These are phyloP conservation scores for Sarcocystis neurona DNA, from an alignment of 169 alveolate species.

Conservation along the genomic window DNA sequence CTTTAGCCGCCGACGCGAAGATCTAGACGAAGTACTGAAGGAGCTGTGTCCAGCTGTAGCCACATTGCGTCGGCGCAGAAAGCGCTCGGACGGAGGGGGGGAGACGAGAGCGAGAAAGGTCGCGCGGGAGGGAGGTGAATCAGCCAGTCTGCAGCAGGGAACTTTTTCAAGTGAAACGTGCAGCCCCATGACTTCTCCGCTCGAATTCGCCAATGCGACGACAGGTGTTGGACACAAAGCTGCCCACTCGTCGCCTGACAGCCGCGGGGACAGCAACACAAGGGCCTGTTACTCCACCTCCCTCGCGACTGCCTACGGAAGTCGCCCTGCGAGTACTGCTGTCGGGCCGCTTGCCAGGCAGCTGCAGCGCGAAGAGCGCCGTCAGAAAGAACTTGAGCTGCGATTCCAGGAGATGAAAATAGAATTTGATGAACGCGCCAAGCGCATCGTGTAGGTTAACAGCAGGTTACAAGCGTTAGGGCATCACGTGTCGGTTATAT, in stretches of 20 bases:
- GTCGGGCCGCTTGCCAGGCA: not conserved
- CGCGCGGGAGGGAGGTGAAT: too few species aligned
- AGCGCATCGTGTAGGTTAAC: not conserved
- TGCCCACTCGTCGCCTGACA: not conserved
- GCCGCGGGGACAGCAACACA: too few species aligned
- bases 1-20: not conserved
- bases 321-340: too few species aligned
- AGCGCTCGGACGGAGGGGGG: not conserved
- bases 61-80: not conserved
- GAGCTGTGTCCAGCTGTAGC: not conserved
- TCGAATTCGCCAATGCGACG: too few species aligned
- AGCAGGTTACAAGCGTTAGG: too few species aligned
- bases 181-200: too few species aligned
- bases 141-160: too few species aligned
- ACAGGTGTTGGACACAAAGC: too few species aligned
- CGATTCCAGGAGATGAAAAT: not conserved
- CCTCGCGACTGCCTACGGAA: too few species aligned
- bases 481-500: too few species aligned
- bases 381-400: not conserved
- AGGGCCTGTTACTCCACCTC: too few species aligned
- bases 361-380: not conserved
- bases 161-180: too few species aligned
- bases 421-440: not conserved
- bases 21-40: conserved; percentile 6
- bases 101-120: not conserved